Evolutionary conservation across 306 rosid species (phyloP).

Genomic region (Herpetospermum pedunculosum): DNA sequence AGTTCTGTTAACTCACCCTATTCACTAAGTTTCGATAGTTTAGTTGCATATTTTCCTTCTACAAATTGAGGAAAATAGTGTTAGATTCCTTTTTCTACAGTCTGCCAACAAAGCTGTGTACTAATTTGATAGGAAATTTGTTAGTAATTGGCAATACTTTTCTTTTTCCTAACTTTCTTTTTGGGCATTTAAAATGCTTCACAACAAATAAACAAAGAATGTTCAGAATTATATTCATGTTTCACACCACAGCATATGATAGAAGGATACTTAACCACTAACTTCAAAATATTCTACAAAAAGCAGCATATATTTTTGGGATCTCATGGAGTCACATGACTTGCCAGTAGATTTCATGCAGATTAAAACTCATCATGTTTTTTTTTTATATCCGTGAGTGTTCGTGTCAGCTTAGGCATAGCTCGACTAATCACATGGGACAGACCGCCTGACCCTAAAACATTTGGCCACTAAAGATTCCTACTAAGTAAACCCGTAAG

Average conservation of each 20-base stretch:
- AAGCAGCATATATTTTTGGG: background rate
- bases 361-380: too few species aligned
- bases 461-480: too few species aligned
- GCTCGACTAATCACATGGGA: too few species aligned
- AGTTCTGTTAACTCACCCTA: background rate
- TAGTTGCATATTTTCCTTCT: background rate
- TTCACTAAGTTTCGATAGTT: background rate
- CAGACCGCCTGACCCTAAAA: too few species aligned
- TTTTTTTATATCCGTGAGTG: too few species aligned
- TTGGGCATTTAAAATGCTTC: background rate
- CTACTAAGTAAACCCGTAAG: too few species aligned
- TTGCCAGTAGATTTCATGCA: background rate
- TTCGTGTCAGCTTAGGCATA: too few species aligned
- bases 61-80: too few species aligned
- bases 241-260: background rate
- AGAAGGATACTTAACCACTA: background rate
- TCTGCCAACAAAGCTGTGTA: too few species aligned
- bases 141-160: background rate
- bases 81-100: too few species aligned
- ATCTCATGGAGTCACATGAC: background rate
- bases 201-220: background rate
- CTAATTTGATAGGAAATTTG: background rate
- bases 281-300: background rate
- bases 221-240: background rate
- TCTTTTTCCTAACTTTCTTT: background rate